Evolutionary conservation across 129 eudicot genomes (phyloP), one percentile per base, ranked within the genome.

Genomic region (Lactuca saligna): DNA sequence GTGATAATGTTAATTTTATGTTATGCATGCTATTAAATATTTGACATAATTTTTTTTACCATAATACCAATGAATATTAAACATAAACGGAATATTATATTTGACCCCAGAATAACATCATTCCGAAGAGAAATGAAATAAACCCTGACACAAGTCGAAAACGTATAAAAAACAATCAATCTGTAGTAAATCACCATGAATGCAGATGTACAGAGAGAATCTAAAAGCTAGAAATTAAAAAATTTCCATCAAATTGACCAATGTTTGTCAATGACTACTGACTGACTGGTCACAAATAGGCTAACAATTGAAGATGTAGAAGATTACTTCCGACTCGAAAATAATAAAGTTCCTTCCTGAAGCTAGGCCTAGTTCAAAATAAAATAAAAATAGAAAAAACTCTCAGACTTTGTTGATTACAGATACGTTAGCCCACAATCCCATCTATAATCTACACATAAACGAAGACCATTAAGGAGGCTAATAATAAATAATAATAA

Each of bases 361-460:
- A 1, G 12, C 32, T 61, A 69, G 29, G 29, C 29, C 60, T 11
- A 46, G 15, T 62, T 49, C n/a, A 33, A 55, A 54, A 69, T 41
- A 42, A 25, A 58, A 57, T 29, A 11, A 11, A 31, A 4, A 25
- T 17, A 53, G 16, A 53, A n/a, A 53, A 53, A 53, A n/a, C 8
- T 29, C 33, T 57, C 39, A n/a, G 16, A 46, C 75, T 37, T 67
- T 61, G 13, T 61, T 38, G 13, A 58, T 71, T 66, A 72, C 81
- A 81, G 44, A 62, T 67, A 54, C 8, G 82, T 77, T 69, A 72
- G 82, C 78, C 71, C 81, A 63, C 6, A 0, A 71, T 49, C 68
- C 68, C 58, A 72, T 38, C 81, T 76, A 79, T 66, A 57, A 71
- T 69, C 83, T 81, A 84, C 65, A 16, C 37, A 17, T 61, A 32